These are phyloP conservation scores for Solanum okadae DNA, from an alignment of 257 asterid genomes.

Conservation along the genomic window DNA sequence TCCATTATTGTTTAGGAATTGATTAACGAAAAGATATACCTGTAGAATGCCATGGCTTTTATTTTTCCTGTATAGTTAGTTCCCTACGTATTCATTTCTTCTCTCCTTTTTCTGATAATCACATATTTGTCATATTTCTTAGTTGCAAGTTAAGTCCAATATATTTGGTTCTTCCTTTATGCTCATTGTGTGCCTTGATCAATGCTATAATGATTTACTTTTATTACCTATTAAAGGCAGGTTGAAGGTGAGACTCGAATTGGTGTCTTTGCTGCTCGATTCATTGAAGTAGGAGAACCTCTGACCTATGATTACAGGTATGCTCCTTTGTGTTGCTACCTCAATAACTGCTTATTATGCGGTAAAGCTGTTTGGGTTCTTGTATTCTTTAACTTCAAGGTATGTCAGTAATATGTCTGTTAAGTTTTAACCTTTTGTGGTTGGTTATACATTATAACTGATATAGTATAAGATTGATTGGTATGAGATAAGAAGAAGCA, in stretches of 20 bases:
- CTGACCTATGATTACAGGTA: slow-evolving; percentile 90
- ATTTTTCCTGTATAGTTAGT: not conserved
- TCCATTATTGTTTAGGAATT: not conserved
- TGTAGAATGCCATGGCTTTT: not conserved
- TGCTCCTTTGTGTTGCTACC: slow-evolving; percentile 6
- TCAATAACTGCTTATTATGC: not conserved
- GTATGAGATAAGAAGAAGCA: not conserved
- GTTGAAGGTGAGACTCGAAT: slow-evolving; percentile 85
- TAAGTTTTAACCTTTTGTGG: not conserved
- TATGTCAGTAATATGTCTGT: not conserved
- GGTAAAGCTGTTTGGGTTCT: not conserved
- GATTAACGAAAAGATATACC: not conserved
- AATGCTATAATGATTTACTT: slow-evolving; percentile 3
- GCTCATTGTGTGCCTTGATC: not conserved
- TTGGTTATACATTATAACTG: not conserved
- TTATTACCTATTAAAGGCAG: slow-evolving; percentile 44
- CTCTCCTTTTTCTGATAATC: not conserved
- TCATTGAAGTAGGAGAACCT: slow-evolving; percentile 73
- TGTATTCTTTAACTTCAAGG: not conserved
- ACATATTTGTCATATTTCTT: not conserved
- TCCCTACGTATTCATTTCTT: not conserved
- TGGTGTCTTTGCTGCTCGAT: slow-evolving; percentile 79
- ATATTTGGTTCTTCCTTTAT: not conserved
- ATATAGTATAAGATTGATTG: not conserved
- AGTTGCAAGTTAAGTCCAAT: not conserved